Evolutionary conservation across 345 rosid species (phyloP), one percentile per base, ranked within the genome.

Genomic region (Gossypium ekmanianum): DNA sequence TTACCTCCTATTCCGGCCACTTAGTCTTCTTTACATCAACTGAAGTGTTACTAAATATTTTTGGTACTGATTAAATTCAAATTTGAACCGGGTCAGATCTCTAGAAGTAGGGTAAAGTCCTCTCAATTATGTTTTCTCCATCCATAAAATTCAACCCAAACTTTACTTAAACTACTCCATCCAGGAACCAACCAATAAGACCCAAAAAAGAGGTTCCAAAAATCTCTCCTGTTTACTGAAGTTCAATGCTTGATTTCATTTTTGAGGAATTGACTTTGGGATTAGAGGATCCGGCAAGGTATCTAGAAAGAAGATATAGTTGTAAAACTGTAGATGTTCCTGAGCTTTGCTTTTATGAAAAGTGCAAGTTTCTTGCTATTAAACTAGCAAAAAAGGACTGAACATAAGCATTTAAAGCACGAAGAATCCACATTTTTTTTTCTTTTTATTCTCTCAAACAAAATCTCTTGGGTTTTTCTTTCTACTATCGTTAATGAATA

Each of bases 351-450:
- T 26, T 54, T 68, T 13, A 44, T 17, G 63, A 7, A 11, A 71
- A 39, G 63, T 71, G 17, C 27, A 26, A 39, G 61, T 39, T 71
- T 73, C 68, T 72, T 72, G 56, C 54, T 11, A 12, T 57, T 22
- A 24, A 57, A 11, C 76, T 17, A 47, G 26, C 24, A 44, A 22
- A 69, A 22, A 9, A 67, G 13, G 61, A 63, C 55, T 54, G 62
- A 69, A 52, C 26, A 58, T 20, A 14, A 43, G 43, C 14, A 24
- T 27, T 61, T 26, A 26, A 61, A 44, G 76, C 68, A 61, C 68
- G 5, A 26, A 34, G 7, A 34, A 45, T 61, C 68, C 66, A 59
- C 1, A 5, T 73, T 67, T 10, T 44, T 44, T n/a, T 11, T 2
- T 1, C 22, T 14, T 58, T 1, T 12, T 14, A 12, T 22, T 72